Base-by-base conservation (phyloP, 768 basidiomycete genomes). In the Podaxis sp. region DNA sequence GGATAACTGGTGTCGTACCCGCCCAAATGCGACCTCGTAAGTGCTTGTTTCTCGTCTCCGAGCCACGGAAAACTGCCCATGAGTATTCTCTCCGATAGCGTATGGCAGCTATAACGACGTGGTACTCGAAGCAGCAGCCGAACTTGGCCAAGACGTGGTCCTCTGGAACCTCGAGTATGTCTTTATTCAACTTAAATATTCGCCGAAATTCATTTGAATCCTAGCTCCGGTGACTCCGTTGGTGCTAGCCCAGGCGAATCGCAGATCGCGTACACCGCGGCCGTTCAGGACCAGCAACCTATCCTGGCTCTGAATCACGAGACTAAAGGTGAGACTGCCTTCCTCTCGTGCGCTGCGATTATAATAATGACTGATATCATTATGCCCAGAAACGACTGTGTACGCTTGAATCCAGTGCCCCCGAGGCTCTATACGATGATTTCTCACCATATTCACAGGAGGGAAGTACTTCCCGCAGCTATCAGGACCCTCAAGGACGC, bases 261-360 rank as follows among this genome's bases (percentile, higher is more conserved):
- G 62, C 70, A 75, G 53, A 46, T 59, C 4, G 33, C 57, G 17
- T 80, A 80, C 61, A 65, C 69, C 19, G 59, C 69, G 6, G 58
- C 74, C 8, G 69, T 64, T n/a, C 61, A 28, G 13, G 38, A 61
- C 12, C 73, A 68, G 28, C 75, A 75, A 5, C 65, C 59, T 52
- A 65, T 78, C 57, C 65, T 79, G 24, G 65, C 79, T 39, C 70
- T 80, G 46, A 77, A 77, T 59, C 79, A 80, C 55, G 76, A 79
- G 52, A 59, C 62, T 30, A 57, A 59, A n/a, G 70, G 75, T 76
- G 49, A 33, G 33, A 33, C 7, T 22, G 73, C 66, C 17, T 46
- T 46, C 1, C 44, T 24, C 33, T 28, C 13, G 39, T 52, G 53
- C 30, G 2, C 6, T 19, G 3, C 4, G 11, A 15, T 2, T 30